Percentiles rank a stretch among this genome's conserved stretches.
phyloP scores from a whole-genome alignment of 352 stramenopile species.

The Phytophthora colocasiae region DNA sequence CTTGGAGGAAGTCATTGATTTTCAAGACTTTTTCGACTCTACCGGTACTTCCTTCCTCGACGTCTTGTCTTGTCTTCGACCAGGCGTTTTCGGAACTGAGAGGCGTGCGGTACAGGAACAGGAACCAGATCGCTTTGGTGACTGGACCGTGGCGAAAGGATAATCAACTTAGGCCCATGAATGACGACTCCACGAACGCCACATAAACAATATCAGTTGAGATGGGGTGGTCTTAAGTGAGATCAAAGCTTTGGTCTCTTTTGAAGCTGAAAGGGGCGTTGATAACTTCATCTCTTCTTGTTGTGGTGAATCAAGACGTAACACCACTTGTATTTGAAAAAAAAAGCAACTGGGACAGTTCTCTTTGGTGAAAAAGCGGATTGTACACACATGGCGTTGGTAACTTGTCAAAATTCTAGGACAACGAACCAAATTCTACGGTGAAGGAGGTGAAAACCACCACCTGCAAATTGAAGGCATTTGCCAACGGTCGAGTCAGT shows the following conservation, averaged over 20 bases:
- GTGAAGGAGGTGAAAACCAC: too few relatives aligned
- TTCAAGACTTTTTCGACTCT: too few relatives aligned
- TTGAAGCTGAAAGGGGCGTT: too few relatives aligned
- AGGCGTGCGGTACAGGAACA: neutral
- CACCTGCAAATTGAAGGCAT: too few relatives aligned
- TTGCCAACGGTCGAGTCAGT: constrained; percentile 3
- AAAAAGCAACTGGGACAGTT: neutral
- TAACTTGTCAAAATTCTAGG: constrained; percentile 12
- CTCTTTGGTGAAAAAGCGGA: neutral
- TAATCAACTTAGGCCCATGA: constrained; percentile 18
- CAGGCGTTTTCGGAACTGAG: constrained; percentile 17
- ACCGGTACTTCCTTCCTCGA: too few relatives aligned
- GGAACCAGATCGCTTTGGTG: too few relatives aligned
- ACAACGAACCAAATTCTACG: constrained; percentile 11
- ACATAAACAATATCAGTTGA: constrained; percentile 14
- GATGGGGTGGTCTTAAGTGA: too few relatives aligned
- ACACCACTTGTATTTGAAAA: too few relatives aligned
- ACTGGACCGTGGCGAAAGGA: neutral
- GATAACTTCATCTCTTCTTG: too few relatives aligned
- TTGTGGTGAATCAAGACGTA: too few relatives aligned
- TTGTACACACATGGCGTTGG: constrained; percentile 10
- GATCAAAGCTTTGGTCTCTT: too few relatives aligned
- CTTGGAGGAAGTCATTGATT: constrained; percentile 6
- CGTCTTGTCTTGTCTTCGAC: neutral
- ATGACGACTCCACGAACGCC: neutral